These are phyloP conservation scores for Fusarium clavum DNA, from an alignment of 2,329 filamentous ascomycete genomes.

Conservation along the genomic window DNA sequence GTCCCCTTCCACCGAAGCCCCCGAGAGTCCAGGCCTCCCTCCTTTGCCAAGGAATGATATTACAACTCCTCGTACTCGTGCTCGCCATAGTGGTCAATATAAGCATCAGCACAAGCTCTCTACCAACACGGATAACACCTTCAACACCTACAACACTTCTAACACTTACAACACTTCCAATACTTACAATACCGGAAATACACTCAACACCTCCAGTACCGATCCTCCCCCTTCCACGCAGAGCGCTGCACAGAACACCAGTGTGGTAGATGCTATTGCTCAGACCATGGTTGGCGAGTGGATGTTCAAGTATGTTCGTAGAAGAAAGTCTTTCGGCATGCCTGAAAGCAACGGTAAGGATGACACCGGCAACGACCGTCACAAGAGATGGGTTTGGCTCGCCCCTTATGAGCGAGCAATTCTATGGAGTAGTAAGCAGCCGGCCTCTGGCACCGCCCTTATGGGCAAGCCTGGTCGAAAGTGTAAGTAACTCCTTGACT, in stretches of 20 bases:
- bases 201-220: conserved; percentile 61
- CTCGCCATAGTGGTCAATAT: conserved; percentile 56
- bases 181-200: conserved; percentile 58
- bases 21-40: conserved; percentile 77
- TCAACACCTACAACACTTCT: conserved; percentile 53
- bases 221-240: conserved; percentile 55
- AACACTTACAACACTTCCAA: conserved; percentile 64
- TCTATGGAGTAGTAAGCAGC: conserved; percentile 98
- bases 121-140: conserved; percentile 67
- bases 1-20: conserved; percentile 74
- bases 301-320: conserved; percentile 92
- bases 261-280: conserved; percentile 94
- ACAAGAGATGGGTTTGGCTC: conserved; percentile 98
- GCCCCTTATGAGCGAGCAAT: conserved; percentile 96
- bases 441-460: conserved; percentile 85
- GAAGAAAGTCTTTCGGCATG: conserved; percentile 91
- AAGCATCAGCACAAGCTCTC: conserved; percentile 69
- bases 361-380: conserved; percentile 80
- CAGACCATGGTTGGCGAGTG: conserved; percentile 98
- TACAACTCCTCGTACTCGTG: conserved; percentile 66
- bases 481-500: conserved; percentile 69
- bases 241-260: conserved; percentile 74
- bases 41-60: conserved; percentile 80
- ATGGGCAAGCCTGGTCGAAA: conserved; percentile 96
- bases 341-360: conserved; percentile 74